A percentile compares a stretch with the other conserved stretches of the same genome.
Evolutionary conservation across 1,284 basidiomycete genomes (phyloP).

Genomic region (Golubevia sp.): DNA sequence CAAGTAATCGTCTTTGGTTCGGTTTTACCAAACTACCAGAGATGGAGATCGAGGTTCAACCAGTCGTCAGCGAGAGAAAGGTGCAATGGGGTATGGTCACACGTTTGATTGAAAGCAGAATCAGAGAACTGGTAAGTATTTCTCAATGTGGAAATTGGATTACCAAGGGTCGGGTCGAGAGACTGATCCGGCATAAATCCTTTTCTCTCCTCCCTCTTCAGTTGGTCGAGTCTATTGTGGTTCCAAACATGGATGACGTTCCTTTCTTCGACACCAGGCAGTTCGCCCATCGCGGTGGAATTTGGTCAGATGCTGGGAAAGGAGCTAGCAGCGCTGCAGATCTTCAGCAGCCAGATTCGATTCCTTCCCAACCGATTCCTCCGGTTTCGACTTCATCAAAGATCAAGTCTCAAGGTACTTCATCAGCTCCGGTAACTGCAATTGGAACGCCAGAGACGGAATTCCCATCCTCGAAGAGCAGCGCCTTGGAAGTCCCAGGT

Average conservation of each 20-base stretch:
- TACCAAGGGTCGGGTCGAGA: too few species aligned
- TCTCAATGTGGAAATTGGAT: too few species aligned
- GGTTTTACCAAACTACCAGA: slow-evolving; percentile 54
- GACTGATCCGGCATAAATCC: not conserved
- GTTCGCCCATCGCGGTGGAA: slow-evolving; percentile 38
- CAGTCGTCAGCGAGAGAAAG: slow-evolving; percentile 53
- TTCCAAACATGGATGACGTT: slow-evolving; percentile 58
- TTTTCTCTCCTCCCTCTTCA: not conserved
- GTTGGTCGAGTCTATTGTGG: slow-evolving; percentile 43
- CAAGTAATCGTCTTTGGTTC: slow-evolving; percentile 56
- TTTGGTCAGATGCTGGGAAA: slow-evolving; percentile 50
- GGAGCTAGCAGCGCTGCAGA: slow-evolving; percentile 6
- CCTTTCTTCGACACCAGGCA: slow-evolving; percentile 54
- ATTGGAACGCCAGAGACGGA: not conserved
- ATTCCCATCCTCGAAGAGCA: not conserved
- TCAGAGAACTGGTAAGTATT: slow-evolving; percentile 34
- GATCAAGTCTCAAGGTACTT: slow-evolving; percentile 1
- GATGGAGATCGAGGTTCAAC: slow-evolving; percentile 51
- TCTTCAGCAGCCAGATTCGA: slow-evolving; percentile 22
- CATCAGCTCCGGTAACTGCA: slow-evolving; percentile 1
- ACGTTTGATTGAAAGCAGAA: slow-evolving; percentile 38
- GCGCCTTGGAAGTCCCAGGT: not conserved
- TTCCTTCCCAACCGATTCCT: slow-evolving; percentile 33
- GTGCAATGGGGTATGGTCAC: slow-evolving; percentile 59
- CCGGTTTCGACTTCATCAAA: not conserved